phyloP scores from a whole-genome alignment of 805 yeast species.

The Ogataea methylovora region DNA sequence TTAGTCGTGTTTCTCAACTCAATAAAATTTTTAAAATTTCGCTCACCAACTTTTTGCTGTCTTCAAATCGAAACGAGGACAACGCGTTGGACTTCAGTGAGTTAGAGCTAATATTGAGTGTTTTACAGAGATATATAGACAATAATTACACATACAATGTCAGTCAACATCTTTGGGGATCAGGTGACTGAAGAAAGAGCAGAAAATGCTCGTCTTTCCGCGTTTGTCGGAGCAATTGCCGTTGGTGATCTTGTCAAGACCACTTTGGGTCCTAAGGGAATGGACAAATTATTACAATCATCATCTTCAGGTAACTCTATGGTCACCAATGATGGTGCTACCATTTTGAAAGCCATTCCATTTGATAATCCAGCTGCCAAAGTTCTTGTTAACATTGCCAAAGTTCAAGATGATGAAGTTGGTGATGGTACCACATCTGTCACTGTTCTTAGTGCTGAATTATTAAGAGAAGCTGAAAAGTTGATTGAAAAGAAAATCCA shows the following conservation, averaged over 20 bases:
- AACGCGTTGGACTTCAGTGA: too few relatives aligned
- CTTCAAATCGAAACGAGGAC: too few relatives aligned
- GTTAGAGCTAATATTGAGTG: too few relatives aligned
- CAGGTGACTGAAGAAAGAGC: conserved; percentile 97
- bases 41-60: too few relatives aligned
- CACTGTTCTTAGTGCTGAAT: conserved; percentile 83
- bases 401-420: conserved; percentile 96
- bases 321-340: conserved; percentile 98
- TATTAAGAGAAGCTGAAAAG: conserved; percentile 89
- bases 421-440: conserved; percentile 99
- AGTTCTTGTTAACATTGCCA: conserved; percentile 86
- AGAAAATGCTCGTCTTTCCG: conserved; percentile 94
- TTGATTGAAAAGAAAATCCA: conserved; percentile 89
- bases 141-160: conserved; percentile 32
- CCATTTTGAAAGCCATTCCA: conserved; percentile 88
- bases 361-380: conserved; percentile 97
- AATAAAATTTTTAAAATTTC: too few relatives aligned
- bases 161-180: conserved; percentile 92
- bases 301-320: conserved; percentile 71
- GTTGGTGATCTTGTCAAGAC: conserved; percentile 95
- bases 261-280: conserved; percentile 96
- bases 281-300: conserved; percentile 91
- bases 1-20: too few relatives aligned
- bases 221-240: conserved; percentile 98
- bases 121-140: neutral